Evolutionary conservation across 176 grass and related monocot genomes (phyloP), one percentile per base, ranked within the genome.

Genomic region (Alloteropsis semialata): DNA sequence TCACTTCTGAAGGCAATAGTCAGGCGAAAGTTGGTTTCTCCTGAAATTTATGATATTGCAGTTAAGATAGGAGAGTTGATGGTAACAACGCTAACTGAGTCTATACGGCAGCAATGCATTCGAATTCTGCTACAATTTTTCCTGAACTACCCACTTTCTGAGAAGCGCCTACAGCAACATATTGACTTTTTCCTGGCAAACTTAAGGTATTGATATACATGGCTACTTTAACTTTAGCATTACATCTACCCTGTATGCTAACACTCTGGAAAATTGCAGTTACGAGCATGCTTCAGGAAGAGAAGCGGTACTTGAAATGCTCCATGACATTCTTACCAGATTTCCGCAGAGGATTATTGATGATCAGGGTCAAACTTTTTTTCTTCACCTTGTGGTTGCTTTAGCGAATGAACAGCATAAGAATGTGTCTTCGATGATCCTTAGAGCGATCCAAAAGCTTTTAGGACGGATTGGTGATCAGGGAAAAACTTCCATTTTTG

Each of bases 31-130:
- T 80, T 98, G 54, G 89, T 95, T 73, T 90, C 74, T 66, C 91
- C 71, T 74, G 90, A 98, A 82, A 98, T 98, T 79, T 98, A 98
- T 91, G 92, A 98, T 81, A 95, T 95, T 80, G 82, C 91, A 63
- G 60, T 89, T 77, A 85, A 48, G 86, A 92, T 98, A 87, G 91
- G 85, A 66, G 96, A 98, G 65, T 81, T 98, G 66, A 98, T 98
- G 96, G 92, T 98, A 71, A 91, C 88, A 74, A 91, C 88, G 44
- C 91, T 90, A 78, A 87, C 76, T 78, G 89, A 98, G 77, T 82
- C 96, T 65, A 79, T 95, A 81, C 89, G 92, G 32, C 86, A 87
- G 76, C 88, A 91, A 65, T 95, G 90, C 86, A 93, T 90, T 69
- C 84, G 93, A 85, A 94, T 95, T 88, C 78, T 98, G 57, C 83